Evolutionary conservation across 495 filamentous ascomycete genomes (phyloP).

Genomic region (Xylaria scruposa): DNA sequence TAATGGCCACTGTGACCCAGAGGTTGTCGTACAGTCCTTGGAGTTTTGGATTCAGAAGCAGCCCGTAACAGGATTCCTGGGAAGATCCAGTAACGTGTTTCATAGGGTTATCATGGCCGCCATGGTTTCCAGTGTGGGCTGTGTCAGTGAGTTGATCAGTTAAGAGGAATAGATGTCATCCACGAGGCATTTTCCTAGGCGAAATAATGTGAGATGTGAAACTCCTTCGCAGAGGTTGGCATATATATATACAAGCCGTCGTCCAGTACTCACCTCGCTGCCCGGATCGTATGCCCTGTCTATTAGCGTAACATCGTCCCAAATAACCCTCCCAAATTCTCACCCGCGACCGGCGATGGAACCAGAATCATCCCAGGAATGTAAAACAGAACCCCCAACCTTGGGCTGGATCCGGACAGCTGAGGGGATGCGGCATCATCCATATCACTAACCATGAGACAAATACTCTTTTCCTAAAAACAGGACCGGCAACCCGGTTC

Average conservation of each 20-base stretch:
- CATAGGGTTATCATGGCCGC: neutral
- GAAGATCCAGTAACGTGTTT: conserved; percentile 15
- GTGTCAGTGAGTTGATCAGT: conserved; percentile 22
- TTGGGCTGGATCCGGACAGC: conserved; percentile 45
- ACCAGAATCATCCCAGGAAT: conserved; percentile 34
- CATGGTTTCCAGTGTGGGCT: conserved; percentile 16
- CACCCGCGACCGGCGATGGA: conserved; percentile 36
- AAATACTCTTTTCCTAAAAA: conserved; percentile 25
- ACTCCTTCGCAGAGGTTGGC: conserved; percentile 48
- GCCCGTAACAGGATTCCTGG: neutral
- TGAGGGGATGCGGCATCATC: conserved; percentile 40
- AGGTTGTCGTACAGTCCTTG: conserved; percentile 8
- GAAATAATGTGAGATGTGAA: conserved; percentile 36
- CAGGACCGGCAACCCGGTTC: conserved; percentile 17
- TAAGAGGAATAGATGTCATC: conserved; percentile 25
- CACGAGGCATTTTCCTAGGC: conserved; percentile 33
- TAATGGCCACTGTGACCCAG: conserved; percentile 11
- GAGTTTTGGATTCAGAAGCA: neutral
- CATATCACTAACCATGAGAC: conserved; percentile 40
- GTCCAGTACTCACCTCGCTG: conserved; percentile 57
- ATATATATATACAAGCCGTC: conserved; percentile 55
- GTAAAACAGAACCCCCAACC: conserved; percentile 40
- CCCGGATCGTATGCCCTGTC: conserved; percentile 50
- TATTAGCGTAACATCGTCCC: conserved; percentile 42
- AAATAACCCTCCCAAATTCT: conserved; percentile 39